These are phyloP conservation scores for Solanum pimpinellifolium DNA, from an alignment of 257 asterid genomes.

Conservation along the genomic window DNA sequence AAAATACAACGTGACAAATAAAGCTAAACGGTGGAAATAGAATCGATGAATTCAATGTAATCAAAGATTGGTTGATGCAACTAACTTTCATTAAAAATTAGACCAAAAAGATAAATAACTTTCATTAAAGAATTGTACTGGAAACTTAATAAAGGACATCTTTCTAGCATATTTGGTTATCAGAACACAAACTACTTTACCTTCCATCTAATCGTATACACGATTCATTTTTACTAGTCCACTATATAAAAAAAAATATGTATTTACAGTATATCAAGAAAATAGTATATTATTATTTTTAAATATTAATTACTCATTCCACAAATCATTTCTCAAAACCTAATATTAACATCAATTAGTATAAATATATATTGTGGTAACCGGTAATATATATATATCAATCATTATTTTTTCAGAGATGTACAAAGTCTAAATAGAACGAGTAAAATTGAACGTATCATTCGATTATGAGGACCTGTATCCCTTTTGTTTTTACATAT, in stretches of 20 bases:
- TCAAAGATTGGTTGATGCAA: neutral
- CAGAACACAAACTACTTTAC: neutral
- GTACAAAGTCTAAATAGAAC: neutral
- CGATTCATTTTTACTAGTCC: accelerated
- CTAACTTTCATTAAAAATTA: neutral
- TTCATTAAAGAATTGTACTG: neutral
- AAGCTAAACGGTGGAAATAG: accelerated
- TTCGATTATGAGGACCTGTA: too few species aligned
- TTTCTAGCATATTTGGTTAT: neutral
- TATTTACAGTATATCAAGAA: too few species aligned
- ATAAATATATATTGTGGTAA: neutral
- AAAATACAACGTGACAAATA: too few species aligned
- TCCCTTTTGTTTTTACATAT: neutral
- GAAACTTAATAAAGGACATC: neutral
- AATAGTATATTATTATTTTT: too few species aligned
- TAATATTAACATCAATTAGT: neutral
- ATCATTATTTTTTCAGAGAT: neutral
- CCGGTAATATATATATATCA: too few species aligned
- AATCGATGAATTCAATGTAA: neutral
- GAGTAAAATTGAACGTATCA: neutral
- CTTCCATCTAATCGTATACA: neutral
- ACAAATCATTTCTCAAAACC: neutral
- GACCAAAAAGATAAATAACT: neutral
- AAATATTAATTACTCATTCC: too few species aligned
- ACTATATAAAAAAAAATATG: accelerated